Evolutionary conservation across 331 rosid species (phyloP).

Genomic region (Dryas integrifolia): DNA sequence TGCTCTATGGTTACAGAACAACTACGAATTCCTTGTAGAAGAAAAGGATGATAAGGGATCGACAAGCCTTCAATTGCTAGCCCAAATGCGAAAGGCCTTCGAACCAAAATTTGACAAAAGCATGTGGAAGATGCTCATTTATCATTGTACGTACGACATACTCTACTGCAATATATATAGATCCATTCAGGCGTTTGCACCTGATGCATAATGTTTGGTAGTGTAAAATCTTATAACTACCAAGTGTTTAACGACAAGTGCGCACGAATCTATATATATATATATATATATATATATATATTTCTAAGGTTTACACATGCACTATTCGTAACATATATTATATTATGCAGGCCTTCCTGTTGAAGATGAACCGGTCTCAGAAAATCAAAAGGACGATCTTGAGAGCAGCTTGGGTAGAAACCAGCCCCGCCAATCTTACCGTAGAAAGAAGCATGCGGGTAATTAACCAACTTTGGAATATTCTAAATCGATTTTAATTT

Average conservation of each 20-base stretch:
- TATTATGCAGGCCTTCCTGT: not conserved
- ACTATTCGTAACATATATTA: slow-evolving; percentile 6
- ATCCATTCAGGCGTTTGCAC: no score
- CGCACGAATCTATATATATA: no score
- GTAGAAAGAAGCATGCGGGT: not conserved
- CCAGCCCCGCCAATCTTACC: not conserved
- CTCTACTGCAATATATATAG: not conserved
- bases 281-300: no score
- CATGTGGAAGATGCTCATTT: not conserved
- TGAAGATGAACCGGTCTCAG: not conserved
- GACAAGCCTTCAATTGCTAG: not conserved
- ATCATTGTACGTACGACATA: not conserved
- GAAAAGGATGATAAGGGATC: not conserved
- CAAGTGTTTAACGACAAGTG: no score
- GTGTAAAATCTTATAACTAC: no score
- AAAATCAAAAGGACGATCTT: not conserved
- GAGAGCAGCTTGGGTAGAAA: not conserved
- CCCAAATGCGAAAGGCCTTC: slow-evolving; percentile 3
- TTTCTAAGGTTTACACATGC: no score
- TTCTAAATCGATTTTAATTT: no score
- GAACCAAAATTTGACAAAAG: not conserved
- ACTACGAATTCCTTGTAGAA: not conserved
- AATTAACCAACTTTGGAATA: not conserved
- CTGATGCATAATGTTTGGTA: no score
- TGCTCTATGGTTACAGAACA: not conserved